Evolutionary conservation across 441 rosid genomes (phyloP), one percentile per base, ranked within the genome.

Genomic region (Melastoma candidum): DNA sequence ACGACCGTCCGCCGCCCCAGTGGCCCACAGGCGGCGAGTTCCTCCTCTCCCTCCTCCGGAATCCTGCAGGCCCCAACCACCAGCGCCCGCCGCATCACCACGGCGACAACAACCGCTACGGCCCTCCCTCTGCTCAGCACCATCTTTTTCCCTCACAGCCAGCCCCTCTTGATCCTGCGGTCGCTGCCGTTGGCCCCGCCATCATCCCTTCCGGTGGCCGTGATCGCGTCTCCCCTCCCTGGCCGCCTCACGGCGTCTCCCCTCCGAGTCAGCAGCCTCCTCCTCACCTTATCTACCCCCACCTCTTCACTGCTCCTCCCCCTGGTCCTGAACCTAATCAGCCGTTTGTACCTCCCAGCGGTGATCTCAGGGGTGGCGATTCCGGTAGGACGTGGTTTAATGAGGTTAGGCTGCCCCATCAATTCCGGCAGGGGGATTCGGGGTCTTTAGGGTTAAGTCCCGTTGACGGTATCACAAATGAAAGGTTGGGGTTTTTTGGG

Each of bases 161-260:
- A 22, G 57, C 70, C 46, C 46, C 67, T 61, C 59, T 73, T 13
- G 96, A 92, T 76, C 94, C 96, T 3, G 98, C 94, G 12, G 84
- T 92, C 47, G 92, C 98, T 0, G 87, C 89, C 11, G 78, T 87
- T 49, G 96, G 95, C 0, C 96, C 82, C 32, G 62, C 73, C 29
- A 14, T 84, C 2, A 60, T 67, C 27, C 66, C 67, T 11, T 61
- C 80, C 47, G 77, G 76, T 68, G 80, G 65, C 14, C 82, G 75
- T 64, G 67, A 64, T 29, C 58, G 7, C 41, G 6, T 51, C 47
- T 39, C 73, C 49, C 39, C 48, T 59, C 63, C 76, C 12, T 74
- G 87, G 88, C 74, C 82, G 8, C 78, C 52, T 13, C 32, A 24
- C 25, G 41, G 8, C 5, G 41, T 32, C 47, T 11, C 64, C 27